phyloP scores from a whole-genome alignment of 108 stramenopile genomes.

The Conticribra guillardii region DNA sequence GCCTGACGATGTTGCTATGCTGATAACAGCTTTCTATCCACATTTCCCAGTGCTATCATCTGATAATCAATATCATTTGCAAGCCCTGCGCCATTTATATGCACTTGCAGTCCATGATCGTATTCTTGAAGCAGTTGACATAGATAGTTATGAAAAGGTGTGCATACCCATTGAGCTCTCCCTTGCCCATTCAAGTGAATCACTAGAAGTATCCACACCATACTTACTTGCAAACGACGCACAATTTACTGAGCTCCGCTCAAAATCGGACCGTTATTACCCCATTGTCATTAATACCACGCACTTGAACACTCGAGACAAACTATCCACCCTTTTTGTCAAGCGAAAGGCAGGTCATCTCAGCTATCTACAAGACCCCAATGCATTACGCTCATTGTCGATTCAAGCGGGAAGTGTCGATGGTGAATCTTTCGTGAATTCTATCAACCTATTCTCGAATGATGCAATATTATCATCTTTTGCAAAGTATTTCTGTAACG shows the following conservation, averaged over 20 bases:
- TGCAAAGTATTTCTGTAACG: constrained; percentile 72
- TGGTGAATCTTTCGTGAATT: constrained; percentile 51
- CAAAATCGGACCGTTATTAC: constrained; percentile 66
- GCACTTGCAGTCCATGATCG: constrained; percentile 92
- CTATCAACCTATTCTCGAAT: constrained; percentile 77
- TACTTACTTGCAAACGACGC: constrained; percentile 25
- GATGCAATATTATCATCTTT: constrained; percentile 69
- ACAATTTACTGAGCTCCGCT: constrained; percentile 44
- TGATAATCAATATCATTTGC: constrained; percentile 97
- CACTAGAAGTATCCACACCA: constrained; percentile 25
- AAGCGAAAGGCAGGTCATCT: constrained; percentile 82
- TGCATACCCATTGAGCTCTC: constrained; percentile 75
- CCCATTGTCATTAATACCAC: constrained; percentile 45
- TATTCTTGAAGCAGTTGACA: constrained; percentile 86
- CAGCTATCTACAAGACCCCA: constrained; percentile 70
- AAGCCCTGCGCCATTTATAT: constrained; percentile 96
- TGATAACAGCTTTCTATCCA: constrained; percentile 93
- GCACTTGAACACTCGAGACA: constrained; percentile 23
- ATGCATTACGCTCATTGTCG: constrained; percentile 50
- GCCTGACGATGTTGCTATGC: constrained; percentile 91
- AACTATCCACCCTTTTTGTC: constrained; percentile 63
- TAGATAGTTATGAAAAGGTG: constrained; percentile 82
- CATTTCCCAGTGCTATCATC: constrained; percentile 81
- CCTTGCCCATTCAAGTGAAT: constrained; percentile 30
- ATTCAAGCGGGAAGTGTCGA: constrained; percentile 45